A percentile compares a stretch with the other conserved stretches of the same genome.
phyloP scores from a whole-genome alignment of 495 filamentous ascomycete species.

The Paragyromitra xinjiangensis region DNA sequence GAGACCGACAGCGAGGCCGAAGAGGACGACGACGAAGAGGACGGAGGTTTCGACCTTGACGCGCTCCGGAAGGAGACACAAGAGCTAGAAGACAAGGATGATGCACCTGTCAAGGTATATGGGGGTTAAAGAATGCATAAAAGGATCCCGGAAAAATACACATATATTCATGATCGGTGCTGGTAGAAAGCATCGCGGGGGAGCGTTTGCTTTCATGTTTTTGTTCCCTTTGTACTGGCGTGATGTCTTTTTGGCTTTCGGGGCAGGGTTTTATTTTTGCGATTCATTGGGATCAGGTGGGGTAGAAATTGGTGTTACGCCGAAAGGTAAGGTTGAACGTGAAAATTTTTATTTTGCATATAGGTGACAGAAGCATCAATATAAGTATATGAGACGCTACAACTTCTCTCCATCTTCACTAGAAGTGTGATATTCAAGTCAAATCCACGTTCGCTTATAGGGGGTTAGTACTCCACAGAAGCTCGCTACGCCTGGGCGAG shows the following conservation, averaged over 20 bases:
- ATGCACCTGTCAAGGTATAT: constrained; percentile 51
- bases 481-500: no score
- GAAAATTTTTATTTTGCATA: constrained; percentile 24
- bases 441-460: neutral
- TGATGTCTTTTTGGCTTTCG: constrained; percentile 46
- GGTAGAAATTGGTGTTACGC: constrained; percentile 30
- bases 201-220: constrained; percentile 50
- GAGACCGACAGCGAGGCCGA: constrained; percentile 72
- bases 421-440: neutral
- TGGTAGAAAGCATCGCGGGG: constrained; percentile 47
- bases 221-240: constrained; percentile 51
- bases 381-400: neutral
- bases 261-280: constrained; percentile 35
- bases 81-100: constrained; percentile 63
- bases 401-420: neutral
- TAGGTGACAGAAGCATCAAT: neutral
- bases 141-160: constrained; percentile 18
- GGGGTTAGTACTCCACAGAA: neutral
- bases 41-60: constrained; percentile 78
- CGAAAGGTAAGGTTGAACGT: neutral
- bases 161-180: constrained; percentile 41
- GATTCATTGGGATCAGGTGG: constrained; percentile 27
- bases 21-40: constrained; percentile 62
- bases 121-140: constrained; percentile 34
- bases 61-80: constrained; percentile 77